Evolutionary conservation across 139 green algal genomes (phyloP).

Genomic region (Picochlorum sp.): DNA sequence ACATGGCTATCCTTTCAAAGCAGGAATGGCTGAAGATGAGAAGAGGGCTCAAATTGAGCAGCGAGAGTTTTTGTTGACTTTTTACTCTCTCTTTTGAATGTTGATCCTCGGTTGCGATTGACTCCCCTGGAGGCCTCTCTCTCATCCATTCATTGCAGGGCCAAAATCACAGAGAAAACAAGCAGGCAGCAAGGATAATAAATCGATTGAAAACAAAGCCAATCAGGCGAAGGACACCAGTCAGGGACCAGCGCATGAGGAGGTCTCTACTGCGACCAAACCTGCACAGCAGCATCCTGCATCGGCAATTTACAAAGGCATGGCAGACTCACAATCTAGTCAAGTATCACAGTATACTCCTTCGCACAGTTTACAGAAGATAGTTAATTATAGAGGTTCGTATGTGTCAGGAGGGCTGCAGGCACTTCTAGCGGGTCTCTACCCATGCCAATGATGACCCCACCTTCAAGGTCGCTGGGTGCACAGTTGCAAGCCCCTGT

Average conservation of each 20-base stretch:
- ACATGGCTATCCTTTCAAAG: slow-evolving; percentile 47
- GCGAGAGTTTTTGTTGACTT: slow-evolving; percentile 78
- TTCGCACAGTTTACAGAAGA: slow-evolving; percentile 20
- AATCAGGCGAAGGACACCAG: no score
- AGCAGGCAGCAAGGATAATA: no score
- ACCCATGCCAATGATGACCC: slow-evolving; percentile 14
- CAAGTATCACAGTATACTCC: slow-evolving; percentile 6
- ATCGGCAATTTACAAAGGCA: not conserved
- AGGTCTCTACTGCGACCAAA: no score
- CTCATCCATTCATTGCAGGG: slow-evolving; percentile 84
- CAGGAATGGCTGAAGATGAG: slow-evolving; percentile 39
- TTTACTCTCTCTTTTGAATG: slow-evolving; percentile 50
- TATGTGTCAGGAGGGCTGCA: not conserved
- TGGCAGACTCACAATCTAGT: not conserved
- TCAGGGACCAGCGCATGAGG: no score
- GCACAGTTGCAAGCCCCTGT: slow-evolving; percentile 2
- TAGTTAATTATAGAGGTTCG: slow-evolving; percentile 10
- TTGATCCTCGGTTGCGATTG: slow-evolving; percentile 62
- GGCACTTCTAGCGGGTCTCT: not conserved
- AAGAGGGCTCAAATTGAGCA: slow-evolving; percentile 13
- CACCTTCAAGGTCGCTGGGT: slow-evolving; percentile 24
- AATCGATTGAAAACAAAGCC: no score
- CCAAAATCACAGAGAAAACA: slow-evolving; percentile 52
- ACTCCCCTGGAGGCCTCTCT: slow-evolving; percentile 63
- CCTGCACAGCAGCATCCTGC: not conserved